Evolutionary conservation across 2,329 filamentous ascomycete species (phyloP), one percentile per base, ranked within the genome.

Genomic region (Grosmannia serpens): DNA sequence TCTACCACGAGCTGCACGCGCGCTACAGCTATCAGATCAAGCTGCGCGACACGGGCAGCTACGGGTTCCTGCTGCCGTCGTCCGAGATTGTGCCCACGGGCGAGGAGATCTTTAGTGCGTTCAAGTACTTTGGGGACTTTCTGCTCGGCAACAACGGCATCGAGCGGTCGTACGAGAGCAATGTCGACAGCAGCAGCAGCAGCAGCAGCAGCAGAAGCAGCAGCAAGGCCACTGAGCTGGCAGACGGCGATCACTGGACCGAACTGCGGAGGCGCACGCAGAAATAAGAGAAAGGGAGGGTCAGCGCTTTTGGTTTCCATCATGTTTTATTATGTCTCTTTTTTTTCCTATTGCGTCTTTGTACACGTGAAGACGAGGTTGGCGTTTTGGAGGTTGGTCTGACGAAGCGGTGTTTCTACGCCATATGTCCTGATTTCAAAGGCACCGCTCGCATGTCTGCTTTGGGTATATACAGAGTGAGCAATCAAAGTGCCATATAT

Each of bases 11-110:
- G 66, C 73, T 97, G 61, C 77, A 80, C 53, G 88, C 92, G 22
- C 85, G 83, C 62, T 95, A 89, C 70, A 88, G 90, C 60, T 97
- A 95, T 70, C 94, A 97, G 76, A 87, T 94, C 73, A 97, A 97
- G 74, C 77, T 99, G 31, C 80, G 94, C 54, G 94, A 99, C 70
- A 94, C 88, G 0, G 94, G 94, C 11, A 94, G 85, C 69, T 97
- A 97, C 69, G 94, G 94, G 0, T 99, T 97, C 69, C 75, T 99
- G 53, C 75, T 97, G 4, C 94, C 94, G 0, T 86, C 82, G 59
- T 87, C 94, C 59, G 82, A 95, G 61, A 97, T 97, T 60, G 76
- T 95, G 2, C 91, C 92, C 0, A 94, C 89, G 0, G 92, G 94
- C 10, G 85, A 92, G 70, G 94, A 99, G 71, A 81, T 92, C 47